Base-by-base conservation (phyloP, 2,329 filamentous ascomycete genomes). In the Penicillium sp. region DNA sequence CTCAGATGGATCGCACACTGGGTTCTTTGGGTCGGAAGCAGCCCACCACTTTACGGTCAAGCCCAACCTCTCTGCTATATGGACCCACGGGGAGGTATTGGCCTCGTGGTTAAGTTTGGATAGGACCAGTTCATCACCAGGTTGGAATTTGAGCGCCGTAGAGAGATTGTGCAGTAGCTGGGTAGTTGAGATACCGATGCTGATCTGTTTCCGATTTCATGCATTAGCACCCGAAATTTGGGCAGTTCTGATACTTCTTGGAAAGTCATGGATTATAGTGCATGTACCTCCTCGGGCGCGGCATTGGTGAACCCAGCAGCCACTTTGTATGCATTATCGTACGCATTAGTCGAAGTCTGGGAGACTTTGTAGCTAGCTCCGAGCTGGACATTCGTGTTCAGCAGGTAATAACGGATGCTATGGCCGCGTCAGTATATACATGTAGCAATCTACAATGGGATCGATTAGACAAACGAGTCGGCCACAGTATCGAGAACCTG, bases 21-120 rank as follows among this genome's bases (percentile, higher is more conserved):
- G 85, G 66, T 86, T 84, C 4, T 70, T 74, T 25, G 73, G 74
- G 56, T 75, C 65, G 13, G 70, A 64, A 3, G 84, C 82, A 21
- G 74, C 75, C 88, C 89, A 92, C 87, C 87, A 91, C 68, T 87
- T 90, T 44, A 92, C 70, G 0, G 74, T 81, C 6, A 90, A 77
- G 4, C 82, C 79, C 45, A 85, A 80, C 15, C 82, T 80, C 31
- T 81, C 73, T 2, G 89, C 89, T 27, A 92, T 79, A 49, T 84
- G 82, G 0, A 90, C 75, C 90, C 89, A 93, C 0, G 89, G 81
- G 1, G 87, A 84, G 55, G 90, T 85, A 69, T 92, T 91, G 38
- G 89, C 87, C 75, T 92, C 90, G 67, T 93, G 89, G 70, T 92
- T 89, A 53, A 91, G 77, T 55, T 82, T 82, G 0, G 88, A 91